Evolutionary conservation across 2,329 filamentous ascomycete species (phyloP), one percentile per base, ranked within the genome.

Genomic region (Colletotrichum graminicola): DNA sequence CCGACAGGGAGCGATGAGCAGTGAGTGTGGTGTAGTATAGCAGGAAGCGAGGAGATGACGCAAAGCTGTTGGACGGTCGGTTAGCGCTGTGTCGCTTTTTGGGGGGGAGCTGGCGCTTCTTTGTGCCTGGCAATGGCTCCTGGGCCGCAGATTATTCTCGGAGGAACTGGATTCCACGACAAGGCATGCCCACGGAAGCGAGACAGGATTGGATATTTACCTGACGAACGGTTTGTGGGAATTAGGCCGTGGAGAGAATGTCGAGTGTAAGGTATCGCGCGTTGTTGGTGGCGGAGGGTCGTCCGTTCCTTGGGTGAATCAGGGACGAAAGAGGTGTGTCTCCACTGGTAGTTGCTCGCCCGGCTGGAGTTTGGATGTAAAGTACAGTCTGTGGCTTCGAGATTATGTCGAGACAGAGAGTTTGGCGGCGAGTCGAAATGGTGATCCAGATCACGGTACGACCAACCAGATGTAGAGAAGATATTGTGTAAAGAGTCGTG

Each of bases 251-350:
- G 21, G 49, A 39, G 23, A 47, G 63, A 55, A 55, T 63, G 39
- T 34, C 49, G 26, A 45, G 39, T 32, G 36, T 12, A 32, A 49
- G 23, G 68, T 68, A 47, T 68, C 39, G 68, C 41, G 55, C 61
- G 36, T 34, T 49, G 11, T 55, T 61, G 55, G 62, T 70, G 67
- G 67, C 55, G 55, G 62, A 66, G 41, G 26, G 47, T 70, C 55
- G 67, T 61, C 67, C 67, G 67, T 57, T 39, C 36, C 49, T 70
- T 32, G 47, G 5, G 68, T 71, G 68, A 71, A 71, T 71, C 68
- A 71, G 65, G 59, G n/a, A 62, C 56, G 34, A 32, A 23, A 29
- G 34, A 29, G 51, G 51, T 16, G 16, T n/a, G 57, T 70, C 65
- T 59, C 65, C 52, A 69, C 55, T 21, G 47, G 62, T 23, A 21